These are phyloP conservation scores for Breviolum minutum DNA, from an alignment of 73 alveolate species.

Conservation along the genomic window DNA sequence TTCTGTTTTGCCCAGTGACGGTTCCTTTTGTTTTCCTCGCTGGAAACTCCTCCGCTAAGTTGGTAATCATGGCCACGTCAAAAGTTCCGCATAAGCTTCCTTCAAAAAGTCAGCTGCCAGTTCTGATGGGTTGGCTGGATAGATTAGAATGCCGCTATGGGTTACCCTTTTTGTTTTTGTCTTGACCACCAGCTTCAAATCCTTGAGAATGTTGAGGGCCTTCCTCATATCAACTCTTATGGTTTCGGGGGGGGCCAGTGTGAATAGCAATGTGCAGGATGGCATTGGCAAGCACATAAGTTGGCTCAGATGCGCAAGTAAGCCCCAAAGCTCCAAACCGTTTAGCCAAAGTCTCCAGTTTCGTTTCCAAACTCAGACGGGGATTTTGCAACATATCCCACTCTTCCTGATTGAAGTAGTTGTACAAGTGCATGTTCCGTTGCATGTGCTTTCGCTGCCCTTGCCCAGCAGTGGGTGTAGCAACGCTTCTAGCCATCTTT, in stretches of 20 bases:
- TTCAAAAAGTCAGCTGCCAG: background rate
- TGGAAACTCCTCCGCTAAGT: background rate
- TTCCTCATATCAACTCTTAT: background rate
- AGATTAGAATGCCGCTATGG: background rate
- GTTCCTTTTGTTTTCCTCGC: background rate
- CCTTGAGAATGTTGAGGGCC: background rate
- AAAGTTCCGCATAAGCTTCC: background rate
- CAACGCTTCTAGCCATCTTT: background rate
- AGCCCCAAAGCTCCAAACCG: background rate
- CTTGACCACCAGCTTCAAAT: background rate
- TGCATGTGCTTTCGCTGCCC: background rate
- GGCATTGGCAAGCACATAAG: background rate
- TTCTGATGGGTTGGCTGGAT: background rate
- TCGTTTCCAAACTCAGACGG: background rate
- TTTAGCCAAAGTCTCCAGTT: background rate
- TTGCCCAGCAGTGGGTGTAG: background rate
- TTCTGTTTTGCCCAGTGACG: background rate
- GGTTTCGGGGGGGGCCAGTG: background rate
- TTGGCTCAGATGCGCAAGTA: background rate
- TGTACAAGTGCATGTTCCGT: background rate
- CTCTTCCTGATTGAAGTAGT: background rate
- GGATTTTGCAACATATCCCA: background rate
- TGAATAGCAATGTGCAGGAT: background rate
- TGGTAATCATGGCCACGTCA: background rate
- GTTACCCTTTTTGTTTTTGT: background rate